Conservation (phyloP, 306 rosid genomes). For the Acacia crassicarpa region DNA sequence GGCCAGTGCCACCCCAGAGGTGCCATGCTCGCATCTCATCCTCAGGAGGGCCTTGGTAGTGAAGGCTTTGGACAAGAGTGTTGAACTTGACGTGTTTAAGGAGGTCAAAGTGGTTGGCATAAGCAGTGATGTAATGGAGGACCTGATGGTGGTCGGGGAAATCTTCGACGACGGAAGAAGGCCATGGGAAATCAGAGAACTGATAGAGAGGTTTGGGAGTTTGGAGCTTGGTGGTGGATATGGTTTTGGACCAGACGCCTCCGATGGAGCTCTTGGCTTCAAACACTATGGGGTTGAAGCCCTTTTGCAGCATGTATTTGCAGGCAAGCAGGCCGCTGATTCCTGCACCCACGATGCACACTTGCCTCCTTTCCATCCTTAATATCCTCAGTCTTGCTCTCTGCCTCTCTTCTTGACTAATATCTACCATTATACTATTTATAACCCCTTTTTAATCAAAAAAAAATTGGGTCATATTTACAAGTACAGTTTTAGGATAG, state of each 20-base stretch:
- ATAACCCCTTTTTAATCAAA: too few relatives aligned
- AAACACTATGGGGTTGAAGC: slow-evolving; percentile 54
- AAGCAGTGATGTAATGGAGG: slow-evolving; percentile 37
- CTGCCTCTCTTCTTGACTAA: neutral
- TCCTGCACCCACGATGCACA: slow-evolving; percentile 63
- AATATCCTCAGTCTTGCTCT: neutral
- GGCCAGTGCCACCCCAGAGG: slow-evolving; percentile 54
- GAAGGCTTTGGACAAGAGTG: slow-evolving; percentile 36
- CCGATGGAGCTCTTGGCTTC: slow-evolving; percentile 51
- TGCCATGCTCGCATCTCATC: slow-evolving; percentile 47
- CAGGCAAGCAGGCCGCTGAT: slow-evolving; percentile 73
- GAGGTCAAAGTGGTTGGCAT: slow-evolving; percentile 56
- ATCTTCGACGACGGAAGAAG: slow-evolving; percentile 45
- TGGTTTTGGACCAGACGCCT: slow-evolving; percentile 61
- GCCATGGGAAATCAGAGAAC: slow-evolving; percentile 76
- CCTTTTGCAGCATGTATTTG: slow-evolving; percentile 52
- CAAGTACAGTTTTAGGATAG: too few relatives aligned
- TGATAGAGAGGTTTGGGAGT: slow-evolving; percentile 47
- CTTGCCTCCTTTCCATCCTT: slow-evolving; percentile 37
- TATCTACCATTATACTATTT: too few relatives aligned
- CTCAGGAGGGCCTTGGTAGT: slow-evolving; percentile 42
- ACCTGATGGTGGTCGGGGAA: slow-evolving; percentile 49
- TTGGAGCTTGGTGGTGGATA: slow-evolving; percentile 55
- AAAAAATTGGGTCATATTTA: too few relatives aligned
- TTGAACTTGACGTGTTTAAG: slow-evolving; percentile 48